Base-by-base conservation (phyloP, 2,329 filamentous ascomycete genomes). In the Rhynchosporium agropyri region DNA sequence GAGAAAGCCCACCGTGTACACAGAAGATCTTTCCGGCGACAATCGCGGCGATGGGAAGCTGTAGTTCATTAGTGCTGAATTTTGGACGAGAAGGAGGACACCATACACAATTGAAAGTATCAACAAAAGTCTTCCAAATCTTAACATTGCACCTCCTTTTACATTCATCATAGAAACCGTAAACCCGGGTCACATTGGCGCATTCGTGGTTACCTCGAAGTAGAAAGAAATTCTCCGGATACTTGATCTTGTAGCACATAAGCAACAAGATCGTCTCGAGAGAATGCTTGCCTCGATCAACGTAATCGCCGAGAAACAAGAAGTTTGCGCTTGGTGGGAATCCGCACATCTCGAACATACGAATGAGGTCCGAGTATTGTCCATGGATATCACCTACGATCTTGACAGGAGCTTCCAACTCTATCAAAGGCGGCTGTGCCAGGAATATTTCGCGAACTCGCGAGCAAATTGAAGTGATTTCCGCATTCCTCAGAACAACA, bases 271-370 rank as follows among this genome's bases (percentile, higher is more conserved):
- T 98, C 0, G 94, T 98, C 78, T 98, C 94, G 65, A 98, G 81
- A 48, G 91, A 96, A 77, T 97, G 92, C 80, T 98, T 98, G 71
- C 94, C 94, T 60, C 94, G 88, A 76, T 98, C 94, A 73, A 98
- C 94, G 75, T 98, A 98, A 76, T 98, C 94, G 58, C 94, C 94
- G 3, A 98, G 81, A 78, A 97, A 98, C 57, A 98, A 83, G 74
- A 92, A 98, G 79, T 98, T 98, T 45, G 92, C 86, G 66, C 85
- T 89, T 1, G 94, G 94, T 7, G 94, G 94, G 73, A 97, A 98
- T 4, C 94, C 94, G 74, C 94, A 97, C 93, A 97, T 97, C 77
- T 98, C 94, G 73, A 98, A 98, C 84, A 98, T 91, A 67, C 94
- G 88, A 72, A 98, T 96, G 58, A 98, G 80, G 76, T 98, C 94